Evolutionary conservation across 306 rosid genomes (phyloP), one percentile per base, ranked within the genome.

Genomic region (Lathyrus sativus): DNA sequence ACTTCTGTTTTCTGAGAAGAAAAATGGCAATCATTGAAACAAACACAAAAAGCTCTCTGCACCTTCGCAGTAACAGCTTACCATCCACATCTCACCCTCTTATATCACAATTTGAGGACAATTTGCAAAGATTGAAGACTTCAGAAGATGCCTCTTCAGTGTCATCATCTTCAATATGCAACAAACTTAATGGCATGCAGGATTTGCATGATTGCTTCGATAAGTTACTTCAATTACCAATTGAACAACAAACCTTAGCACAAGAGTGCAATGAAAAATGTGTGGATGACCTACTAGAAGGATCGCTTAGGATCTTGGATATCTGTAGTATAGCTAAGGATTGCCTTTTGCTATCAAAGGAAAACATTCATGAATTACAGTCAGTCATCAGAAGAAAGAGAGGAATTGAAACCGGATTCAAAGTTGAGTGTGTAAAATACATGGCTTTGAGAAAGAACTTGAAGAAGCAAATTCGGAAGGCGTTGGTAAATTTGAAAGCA

Each of bases 151-250:
- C 39, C 9, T 7, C 9, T 35, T 35, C 39, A 2, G 39, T 0
- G 39, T 35, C 39, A 35, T 35, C 39, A 1, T 7, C 39, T 7
- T 35, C 0, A 2, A 7, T 35, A 35, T 35, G 39, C 39, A 35
- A 35, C 9, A 35, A 35, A 35, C 39, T 35, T 7, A 35, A 35
- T 35, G 39, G 2, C 9, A 7, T 35, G 9, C 39, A 46, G 71
- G 78, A 78, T 22, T 75, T 82, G 70, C 76, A 82, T 38, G 80
- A 66, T 1, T 65, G 4, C 59, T 19, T 38, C 15, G 66, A 70
- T 31, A 70, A 71, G 51, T 66, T 82, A 73, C 78, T 82, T 63
- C 72, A 70, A 38, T 66, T 82, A 38, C 71, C 85, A 50, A 26
- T 26, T 13, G 61, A 41, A 38, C 78, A 35, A 35, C 39, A 7